Evolutionary conservation across 306 rosid species (phyloP), one percentile per base, ranked within the genome.

Genomic region (Gillenia trifoliata): DNA sequence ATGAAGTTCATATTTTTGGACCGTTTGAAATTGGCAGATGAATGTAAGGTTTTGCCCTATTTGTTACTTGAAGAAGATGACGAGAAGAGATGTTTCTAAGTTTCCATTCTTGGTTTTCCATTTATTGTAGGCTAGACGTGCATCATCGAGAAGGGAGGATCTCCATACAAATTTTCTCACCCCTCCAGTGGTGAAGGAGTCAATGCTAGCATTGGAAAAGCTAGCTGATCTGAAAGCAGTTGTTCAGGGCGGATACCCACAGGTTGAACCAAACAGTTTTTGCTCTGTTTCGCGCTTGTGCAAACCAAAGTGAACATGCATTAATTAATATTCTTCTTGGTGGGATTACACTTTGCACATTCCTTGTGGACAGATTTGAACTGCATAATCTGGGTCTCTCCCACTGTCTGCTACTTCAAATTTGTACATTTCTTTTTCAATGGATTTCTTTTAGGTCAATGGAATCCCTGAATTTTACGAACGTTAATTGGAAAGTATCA

Each of bases 231-330:
- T 91, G 76, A 87, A 87, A 85, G 93, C 96, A 71, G 73, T 89
- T 75, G 80, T 88, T 71, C 98, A 93, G 80, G 98, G 98, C 83
- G 98, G 97, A 80, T 93, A 89, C 74, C 96, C 96, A 15, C 91
- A 91, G 97, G 98, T 93, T 77, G 75, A 64, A 65, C 66, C 75
- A 16, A 71, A n/a, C 68, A 66, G 28, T 59, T 64, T 73, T 69
- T 15, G 38, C 50, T 69, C 65, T 63, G 41, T 54, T 61, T 74
- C 15, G 5, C 15, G 45, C 23, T 36, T 12, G 2, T 68, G 11
- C 19, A 33, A 64, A 11, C 50, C 73, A 69, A 9, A 11, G 47
- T 57, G 22, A 16, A 4, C 13, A 13, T 5, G 1, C 4, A 69
- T 29, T 49, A 72, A 75, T 67, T 41, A 65, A 54, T 47, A n/a